Conservation (phyloP, 2,329 filamentous ascomycete genomes). For the Trichoderma sp. region DNA sequence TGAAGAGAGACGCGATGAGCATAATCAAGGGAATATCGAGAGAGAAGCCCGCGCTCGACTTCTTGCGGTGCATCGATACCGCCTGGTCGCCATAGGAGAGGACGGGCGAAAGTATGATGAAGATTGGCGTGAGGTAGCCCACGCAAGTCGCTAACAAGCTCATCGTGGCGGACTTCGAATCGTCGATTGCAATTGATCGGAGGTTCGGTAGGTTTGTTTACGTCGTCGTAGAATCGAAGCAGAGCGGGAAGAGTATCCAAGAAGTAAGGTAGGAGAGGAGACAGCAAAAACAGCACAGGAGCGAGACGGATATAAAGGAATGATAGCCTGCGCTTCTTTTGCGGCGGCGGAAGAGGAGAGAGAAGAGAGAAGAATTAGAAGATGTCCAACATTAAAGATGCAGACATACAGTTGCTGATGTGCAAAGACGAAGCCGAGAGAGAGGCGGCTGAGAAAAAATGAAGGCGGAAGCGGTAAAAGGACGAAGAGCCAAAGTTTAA, state of each 20-base stretch:
- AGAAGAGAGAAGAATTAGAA: not conserved
- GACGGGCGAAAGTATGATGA: conserved; percentile 65
- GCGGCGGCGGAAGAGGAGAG: not conserved
- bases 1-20: conserved; percentile 68
- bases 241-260: conserved; percentile 16
- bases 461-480: conserved; percentile 13
- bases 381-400: conserved; percentile 7
- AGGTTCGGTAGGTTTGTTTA: not conserved
- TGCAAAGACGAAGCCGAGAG: conserved; percentile 4
- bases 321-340: not conserved
- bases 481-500: conserved; percentile 11
- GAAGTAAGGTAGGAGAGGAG: not conserved
- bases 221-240: not conserved
- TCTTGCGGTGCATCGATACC: conserved; percentile 63
- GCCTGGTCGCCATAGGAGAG: conserved; percentile 68
- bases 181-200: not conserved
- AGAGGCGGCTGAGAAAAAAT: not conserved
- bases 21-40: conserved; percentile 73
- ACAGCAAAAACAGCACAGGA: not conserved
- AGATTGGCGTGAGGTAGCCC: conserved; percentile 62
- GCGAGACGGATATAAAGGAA: not conserved
- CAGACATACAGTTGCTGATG: not conserved
- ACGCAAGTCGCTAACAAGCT: conserved; percentile 52
- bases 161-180: conserved; percentile 35
- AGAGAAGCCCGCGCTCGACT: conserved; percentile 68